Evolutionary conservation across 192 early-diverging fungal species (phyloP).

Genomic region (Coemansia sp.): DNA sequence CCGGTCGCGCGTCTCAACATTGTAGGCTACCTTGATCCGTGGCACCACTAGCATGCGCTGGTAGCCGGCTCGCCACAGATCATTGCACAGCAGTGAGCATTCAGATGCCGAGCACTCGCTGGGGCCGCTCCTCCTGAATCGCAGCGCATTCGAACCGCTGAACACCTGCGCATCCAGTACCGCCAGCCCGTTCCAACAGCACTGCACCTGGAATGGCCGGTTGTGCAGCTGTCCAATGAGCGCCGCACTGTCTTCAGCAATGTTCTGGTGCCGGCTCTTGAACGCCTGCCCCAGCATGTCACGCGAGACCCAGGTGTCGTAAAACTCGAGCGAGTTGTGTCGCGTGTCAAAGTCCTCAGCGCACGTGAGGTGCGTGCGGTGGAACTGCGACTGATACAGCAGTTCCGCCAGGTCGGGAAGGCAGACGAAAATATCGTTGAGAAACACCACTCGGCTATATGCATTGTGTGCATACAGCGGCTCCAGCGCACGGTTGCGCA

Average conservation of each 20-base stretch:
- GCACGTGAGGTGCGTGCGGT: conserved; percentile 50
- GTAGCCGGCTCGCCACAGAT: conserved; percentile 37
- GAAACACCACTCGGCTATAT: conserved; percentile 35
- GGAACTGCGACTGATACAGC: conserved; percentile 37
- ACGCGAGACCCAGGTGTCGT: conserved; percentile 53
- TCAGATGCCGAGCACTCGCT: conserved; percentile 53
- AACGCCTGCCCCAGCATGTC: conserved; percentile 47
- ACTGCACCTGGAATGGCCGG: conserved; percentile 49
- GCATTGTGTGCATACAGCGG: conserved; percentile 14
- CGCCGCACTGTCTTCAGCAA: conserved; percentile 29
- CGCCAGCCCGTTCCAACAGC: conserved; percentile 53
- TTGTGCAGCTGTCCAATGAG: conserved; percentile 12
- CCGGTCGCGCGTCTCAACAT: conserved; percentile 28
- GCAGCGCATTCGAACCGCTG: conserved; percentile 2
- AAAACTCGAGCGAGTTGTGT: conserved; percentile 34
- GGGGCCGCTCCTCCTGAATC: conserved; percentile 16
- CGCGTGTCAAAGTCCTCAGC: conserved; percentile 46
- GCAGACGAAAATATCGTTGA: conserved; percentile 52
- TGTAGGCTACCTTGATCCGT: conserved; percentile 47
- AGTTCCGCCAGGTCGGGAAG: conserved; percentile 51
- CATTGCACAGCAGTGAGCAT: conserved; percentile 52
- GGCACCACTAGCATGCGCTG: conserved; percentile 43
- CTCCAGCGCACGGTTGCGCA: conserved; percentile 47
- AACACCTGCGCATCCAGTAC: conserved; percentile 44
- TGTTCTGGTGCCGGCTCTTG: conserved; percentile 23